A percentile compares a stretch with the other conserved stretches of the same genome.
phyloP scores from a whole-genome alignment of 192 early-diverging fungal genomes.

The Lobosporangium transversale region DNA sequence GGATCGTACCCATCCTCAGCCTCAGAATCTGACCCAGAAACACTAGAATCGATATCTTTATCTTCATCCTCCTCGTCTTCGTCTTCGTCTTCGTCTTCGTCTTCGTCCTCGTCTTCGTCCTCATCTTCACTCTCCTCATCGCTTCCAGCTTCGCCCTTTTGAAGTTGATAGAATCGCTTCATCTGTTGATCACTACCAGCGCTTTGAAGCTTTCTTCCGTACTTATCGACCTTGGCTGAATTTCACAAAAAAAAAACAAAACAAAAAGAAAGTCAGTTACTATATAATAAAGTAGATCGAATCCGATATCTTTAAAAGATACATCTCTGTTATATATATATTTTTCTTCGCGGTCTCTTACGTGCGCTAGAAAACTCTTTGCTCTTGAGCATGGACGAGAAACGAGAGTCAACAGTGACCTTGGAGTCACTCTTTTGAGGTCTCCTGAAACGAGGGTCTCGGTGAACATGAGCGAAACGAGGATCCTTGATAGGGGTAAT shows the following conservation, averaged over 20 bases:
- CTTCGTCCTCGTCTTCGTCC: constrained; percentile 11
- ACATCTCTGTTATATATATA: too few relatives aligned
- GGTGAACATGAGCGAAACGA: constrained; percentile 81
- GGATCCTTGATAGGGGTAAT: constrained; percentile 64
- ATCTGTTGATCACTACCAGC: constrained; percentile 64
- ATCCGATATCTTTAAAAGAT: too few relatives aligned
- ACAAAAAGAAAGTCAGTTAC: too few relatives aligned
- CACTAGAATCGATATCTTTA: constrained; percentile 46
- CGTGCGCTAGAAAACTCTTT: constrained; percentile 66
- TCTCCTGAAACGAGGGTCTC: constrained; percentile 81
- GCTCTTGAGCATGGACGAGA: constrained; percentile 81
- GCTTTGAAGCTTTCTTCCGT: constrained; percentile 69
- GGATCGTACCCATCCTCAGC: constrained; percentile 64
- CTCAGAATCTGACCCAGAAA: constrained; percentile 31
- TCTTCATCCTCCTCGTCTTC: constrained; percentile 54
- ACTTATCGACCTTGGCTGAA: constrained; percentile 79
- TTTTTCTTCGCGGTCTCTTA: too few relatives aligned
- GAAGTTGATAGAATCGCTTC: constrained; percentile 80
- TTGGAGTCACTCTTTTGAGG: constrained; percentile 85
- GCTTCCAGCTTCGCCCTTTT: constrained; percentile 55
- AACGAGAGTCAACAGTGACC: constrained; percentile 90
- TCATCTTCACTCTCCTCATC: too few relatives aligned
- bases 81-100: constrained; percentile 36
- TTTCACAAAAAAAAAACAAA: neutral
- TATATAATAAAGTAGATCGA: too few relatives aligned